These are phyloP conservation scores for Thalassiosira profunda DNA, from an alignment of 108 stramenopile species.

Conservation along the genomic window DNA sequence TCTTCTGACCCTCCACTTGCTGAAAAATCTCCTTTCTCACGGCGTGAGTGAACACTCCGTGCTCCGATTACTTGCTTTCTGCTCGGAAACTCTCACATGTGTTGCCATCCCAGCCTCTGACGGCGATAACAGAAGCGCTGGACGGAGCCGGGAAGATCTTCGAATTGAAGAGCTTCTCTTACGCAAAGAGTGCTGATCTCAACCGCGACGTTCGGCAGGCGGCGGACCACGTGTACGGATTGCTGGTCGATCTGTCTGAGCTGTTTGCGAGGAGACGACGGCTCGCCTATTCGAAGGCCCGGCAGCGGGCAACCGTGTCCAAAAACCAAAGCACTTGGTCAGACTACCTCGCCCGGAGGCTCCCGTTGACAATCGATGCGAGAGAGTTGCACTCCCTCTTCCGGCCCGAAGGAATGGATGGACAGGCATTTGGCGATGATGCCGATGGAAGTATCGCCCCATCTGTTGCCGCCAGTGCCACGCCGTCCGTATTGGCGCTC, in stretches of 20 bases:
- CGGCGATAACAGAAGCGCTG: conserved; percentile 81
- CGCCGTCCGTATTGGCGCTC: conserved; percentile 10
- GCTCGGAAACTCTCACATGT: not conserved
- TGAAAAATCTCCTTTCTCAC: conserved; percentile 80
- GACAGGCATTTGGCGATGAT: not conserved
- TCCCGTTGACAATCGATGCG: conserved; percentile 3
- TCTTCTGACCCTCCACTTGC: conserved; percentile 70
- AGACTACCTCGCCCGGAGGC: not conserved
- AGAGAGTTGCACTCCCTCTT: conserved; percentile 12
- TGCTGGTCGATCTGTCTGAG: conserved; percentile 71
- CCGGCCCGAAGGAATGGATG: conserved; percentile 19
- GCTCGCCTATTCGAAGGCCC: conserved; percentile 10
- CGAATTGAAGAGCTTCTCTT: conserved; percentile 71
- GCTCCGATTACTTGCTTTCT: not conserved
- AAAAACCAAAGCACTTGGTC: conserved; percentile 12
- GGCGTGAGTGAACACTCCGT: conserved; percentile 40
- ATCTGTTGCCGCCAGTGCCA: conserved; percentile 3
- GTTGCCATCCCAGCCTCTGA: conserved; percentile 75
- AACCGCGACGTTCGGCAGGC: conserved; percentile 64
- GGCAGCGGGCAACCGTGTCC: not conserved
- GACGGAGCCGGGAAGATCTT: conserved; percentile 85
- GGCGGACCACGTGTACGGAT: conserved; percentile 71
- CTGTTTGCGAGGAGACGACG: conserved; percentile 65
- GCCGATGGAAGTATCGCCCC: conserved; percentile 14
- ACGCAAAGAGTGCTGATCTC: conserved; percentile 58